These are phyloP conservation scores for Lasiodiplodia sp. DNA, from an alignment of 2,329 filamentous ascomycete species.

Conservation along the genomic window DNA sequence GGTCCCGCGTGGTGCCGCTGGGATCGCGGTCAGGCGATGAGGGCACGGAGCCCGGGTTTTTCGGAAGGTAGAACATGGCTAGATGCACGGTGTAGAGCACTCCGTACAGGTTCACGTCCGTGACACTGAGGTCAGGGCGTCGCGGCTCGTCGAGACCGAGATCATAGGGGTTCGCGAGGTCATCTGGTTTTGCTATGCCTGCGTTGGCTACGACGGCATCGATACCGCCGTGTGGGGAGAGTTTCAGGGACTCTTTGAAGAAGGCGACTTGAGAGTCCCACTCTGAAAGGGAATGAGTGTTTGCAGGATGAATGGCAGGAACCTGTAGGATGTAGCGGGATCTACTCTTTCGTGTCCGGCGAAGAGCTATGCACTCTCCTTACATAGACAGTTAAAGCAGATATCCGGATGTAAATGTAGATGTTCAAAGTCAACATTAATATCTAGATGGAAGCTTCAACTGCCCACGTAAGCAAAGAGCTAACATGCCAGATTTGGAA, in stretches of 20 bases:
- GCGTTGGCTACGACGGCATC: constrained; percentile 73
- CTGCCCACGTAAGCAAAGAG: not conserved
- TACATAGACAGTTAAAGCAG: no score
- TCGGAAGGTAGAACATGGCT: constrained; percentile 65
- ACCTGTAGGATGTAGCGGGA: no score
- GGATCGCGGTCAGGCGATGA: constrained; percentile 34
- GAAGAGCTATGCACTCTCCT: no score
- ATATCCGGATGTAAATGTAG: no score
- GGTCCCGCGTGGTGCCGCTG: constrained; percentile 52
- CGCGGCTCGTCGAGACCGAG: constrained; percentile 52
- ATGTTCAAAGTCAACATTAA: no score
- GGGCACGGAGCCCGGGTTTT: constrained; percentile 54
- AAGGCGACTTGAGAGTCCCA: constrained; percentile 70
- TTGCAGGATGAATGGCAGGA: not conserved
- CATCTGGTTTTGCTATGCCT: constrained; percentile 60
- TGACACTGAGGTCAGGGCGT: constrained; percentile 59
- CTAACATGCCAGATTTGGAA: not conserved
- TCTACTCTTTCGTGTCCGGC: no score
- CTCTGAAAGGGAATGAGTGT: constrained; percentile 36
- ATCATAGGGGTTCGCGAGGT: constrained; percentile 58
- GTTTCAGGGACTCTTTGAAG: constrained; percentile 64
- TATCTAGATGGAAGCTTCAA: not conserved
- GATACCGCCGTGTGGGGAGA: constrained; percentile 63
- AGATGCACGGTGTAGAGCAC: constrained; percentile 71
- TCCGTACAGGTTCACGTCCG: constrained; percentile 70